Evolutionary conservation across 371 early-diverging fungal species (phyloP).

Genomic region (Modicella reniformis): DNA sequence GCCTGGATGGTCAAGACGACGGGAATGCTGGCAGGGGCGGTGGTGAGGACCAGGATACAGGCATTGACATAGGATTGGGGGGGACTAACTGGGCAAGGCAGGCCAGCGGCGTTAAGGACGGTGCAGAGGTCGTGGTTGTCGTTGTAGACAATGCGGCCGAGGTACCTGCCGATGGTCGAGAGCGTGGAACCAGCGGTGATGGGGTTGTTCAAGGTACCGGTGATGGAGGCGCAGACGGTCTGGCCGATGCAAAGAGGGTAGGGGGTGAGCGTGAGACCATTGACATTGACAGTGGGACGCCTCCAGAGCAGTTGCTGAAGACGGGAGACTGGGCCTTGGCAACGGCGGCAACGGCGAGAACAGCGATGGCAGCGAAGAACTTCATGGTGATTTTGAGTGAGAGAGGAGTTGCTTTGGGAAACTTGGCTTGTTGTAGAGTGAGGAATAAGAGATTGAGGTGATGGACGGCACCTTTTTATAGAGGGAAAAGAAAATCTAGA

Average conservation of each 20-base stretch:
- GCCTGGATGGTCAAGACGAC: constrained; percentile 29
- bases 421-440: neutral
- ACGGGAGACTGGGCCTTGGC: constrained; percentile 22
- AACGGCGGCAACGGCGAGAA: constrained; percentile 22
- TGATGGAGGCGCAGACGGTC: constrained; percentile 29
- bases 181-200: constrained; percentile 2
- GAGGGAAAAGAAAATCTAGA: neutral
- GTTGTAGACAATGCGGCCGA: constrained; percentile 33
- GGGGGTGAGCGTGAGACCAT: constrained; percentile 14
- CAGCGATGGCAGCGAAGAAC: constrained; percentile 17
- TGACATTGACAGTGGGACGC: constrained; percentile 8
- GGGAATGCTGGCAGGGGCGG: constrained; percentile 16
- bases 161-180: constrained; percentile 20
- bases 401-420: neutral
- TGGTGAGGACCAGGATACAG: constrained; percentile 25
- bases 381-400: constrained; percentile 23
- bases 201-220: constrained; percentile 14
- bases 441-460: neutral
- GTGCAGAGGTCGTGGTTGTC: constrained; percentile 29
- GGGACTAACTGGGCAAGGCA: constrained; percentile 23
- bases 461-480: constrained; percentile 9
- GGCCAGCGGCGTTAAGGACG: constrained; percentile 9
- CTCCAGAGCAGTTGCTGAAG: constrained; percentile 27
- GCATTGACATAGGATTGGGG: constrained; percentile 12
- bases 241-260: constrained; percentile 40